phyloP scores from a whole-genome alignment of 208 protist species.

The Trypanosoma boissoni region DNA sequence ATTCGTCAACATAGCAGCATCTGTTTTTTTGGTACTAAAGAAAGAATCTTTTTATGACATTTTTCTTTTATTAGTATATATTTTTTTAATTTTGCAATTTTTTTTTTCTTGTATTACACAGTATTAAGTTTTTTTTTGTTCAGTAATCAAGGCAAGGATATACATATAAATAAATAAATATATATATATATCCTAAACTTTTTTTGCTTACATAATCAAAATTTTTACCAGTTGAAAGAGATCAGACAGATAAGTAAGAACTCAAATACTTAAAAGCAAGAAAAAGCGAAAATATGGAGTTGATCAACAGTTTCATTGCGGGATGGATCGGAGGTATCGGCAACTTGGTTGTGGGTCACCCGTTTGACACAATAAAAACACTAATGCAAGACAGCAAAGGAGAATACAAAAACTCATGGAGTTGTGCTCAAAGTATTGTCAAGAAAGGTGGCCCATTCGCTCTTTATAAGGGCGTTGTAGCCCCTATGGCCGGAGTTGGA shows the following conservation, averaged over 20 bases:
- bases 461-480: conserved; percentile 40
- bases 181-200: no score
- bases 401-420: conserved; percentile 9
- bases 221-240: not conserved
- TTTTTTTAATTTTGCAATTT: no score
- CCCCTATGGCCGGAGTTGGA: conserved; percentile 31
- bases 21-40: no score
- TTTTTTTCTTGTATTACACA: no score
- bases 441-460: conserved; percentile 24
- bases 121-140: no score
- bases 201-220: conserved; percentile 4
- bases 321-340: conserved; percentile 41
- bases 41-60: no score
- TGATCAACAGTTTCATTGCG: conserved; percentile 25
- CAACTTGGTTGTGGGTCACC: conserved; percentile 31
- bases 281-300: conserved; percentile 19
- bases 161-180: not conserved
- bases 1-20: no score
- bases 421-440: conserved; percentile 15
- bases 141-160: not conserved
- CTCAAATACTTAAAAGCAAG: not conserved
- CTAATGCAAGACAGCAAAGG: conserved; percentile 36
- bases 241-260: not conserved
- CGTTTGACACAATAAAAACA: conserved; percentile 61
- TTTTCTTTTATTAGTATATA: no score